Evolutionary conservation across 352 stramenopile genomes (phyloP), one percentile per base, ranked within the genome.

Genomic region (Globisporangium nodosum): DNA sequence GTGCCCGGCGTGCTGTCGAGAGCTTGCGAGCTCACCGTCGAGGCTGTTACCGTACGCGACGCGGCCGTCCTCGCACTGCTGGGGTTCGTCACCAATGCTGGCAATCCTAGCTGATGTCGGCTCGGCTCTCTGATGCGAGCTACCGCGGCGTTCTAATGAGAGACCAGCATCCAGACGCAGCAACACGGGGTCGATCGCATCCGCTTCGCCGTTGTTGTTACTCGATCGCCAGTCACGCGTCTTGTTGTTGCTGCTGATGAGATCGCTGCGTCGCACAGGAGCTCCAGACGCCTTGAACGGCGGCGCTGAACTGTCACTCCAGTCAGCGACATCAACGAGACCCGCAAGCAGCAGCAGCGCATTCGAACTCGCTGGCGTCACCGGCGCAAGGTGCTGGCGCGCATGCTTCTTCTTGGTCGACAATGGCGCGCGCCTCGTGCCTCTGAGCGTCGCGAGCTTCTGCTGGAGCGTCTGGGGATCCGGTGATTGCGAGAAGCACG

Each of bases 381-480:
- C 42, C 8, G 42, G 42, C 18, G 42, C 42, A 15, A 47, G 42
- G 6, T 21, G 42, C 42, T 20, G 42, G 21, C 15, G 42, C 15
- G 42, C 15, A 47, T 21, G 5, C 42, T 47, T 67, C 61, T 70
- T 40, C 57, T 64, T 67, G 21, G 64, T 61, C 2, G 35, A 40
- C 12, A 21, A 21, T 5, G 42, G 18, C 42, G 42, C 5, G 16
- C 42, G 42, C 18, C 9, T 47, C 42, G 8, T 13, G 3, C 42
- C 42, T 21, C 42, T n/a, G 16, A 47, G 42, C 18, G 42, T 13
- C 42, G 42, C 42, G 42, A 47, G 42, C 42, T 47, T 47, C 18
- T 47, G 42, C 42, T 47, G 42, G 15, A 47, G 35, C 35, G 35
- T 40, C 35, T 40, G 35, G 9, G 35, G 11, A 9, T 40, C 12